phyloP scores from a whole-genome alignment of 495 filamentous ascomycete genomes.

The Recurvomyces mirabilis region DNA sequence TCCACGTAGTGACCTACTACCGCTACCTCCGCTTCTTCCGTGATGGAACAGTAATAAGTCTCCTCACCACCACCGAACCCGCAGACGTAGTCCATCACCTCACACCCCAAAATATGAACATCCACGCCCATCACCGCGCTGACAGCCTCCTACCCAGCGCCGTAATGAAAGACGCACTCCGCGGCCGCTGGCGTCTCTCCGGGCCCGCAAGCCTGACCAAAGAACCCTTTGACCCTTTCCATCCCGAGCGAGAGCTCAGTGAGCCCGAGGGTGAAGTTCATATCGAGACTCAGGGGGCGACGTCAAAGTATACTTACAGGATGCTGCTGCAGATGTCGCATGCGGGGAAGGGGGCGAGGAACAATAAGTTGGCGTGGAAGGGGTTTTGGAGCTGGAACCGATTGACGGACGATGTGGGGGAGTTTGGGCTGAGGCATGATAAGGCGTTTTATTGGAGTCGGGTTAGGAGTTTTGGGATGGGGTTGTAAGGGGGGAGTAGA shows the following conservation, averaged over 20 bases:
- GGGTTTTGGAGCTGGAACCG: conserved; percentile 86
- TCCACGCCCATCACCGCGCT: conserved; percentile 25
- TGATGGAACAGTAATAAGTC: conserved; percentile 67
- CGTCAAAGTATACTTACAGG: conserved; percentile 66
- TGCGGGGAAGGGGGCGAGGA: conserved; percentile 45
- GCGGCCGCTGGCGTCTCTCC: conserved; percentile 49
- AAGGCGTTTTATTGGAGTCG: conserved; percentile 80
- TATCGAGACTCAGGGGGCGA: conserved; percentile 76
- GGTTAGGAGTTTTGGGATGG: conserved; percentile 64
- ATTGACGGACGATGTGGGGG: conserved; percentile 80
- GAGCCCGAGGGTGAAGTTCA: conserved; percentile 55
- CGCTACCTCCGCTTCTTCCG: conserved; percentile 92
- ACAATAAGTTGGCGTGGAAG: conserved; percentile 80
- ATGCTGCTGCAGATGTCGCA: conserved; percentile 60
- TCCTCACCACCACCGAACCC: conserved; percentile 71
- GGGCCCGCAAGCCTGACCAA: conserved; percentile 29
- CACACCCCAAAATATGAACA: conserved; percentile 32
- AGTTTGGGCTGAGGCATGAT: conserved; percentile 74
- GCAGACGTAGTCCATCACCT: conserved; percentile 67
- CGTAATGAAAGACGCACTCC: conserved; percentile 50
- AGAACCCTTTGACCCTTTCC: conserved; percentile 2
- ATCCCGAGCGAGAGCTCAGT: conserved; percentile 28
- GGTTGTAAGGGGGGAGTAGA: too few relatives aligned
- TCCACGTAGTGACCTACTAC: conserved; percentile 96
- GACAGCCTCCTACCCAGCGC: conserved; percentile 31